phyloP scores from a whole-genome alignment of 164 flowering plant genomes.

The Chloranthus sessilifolius region DNA sequence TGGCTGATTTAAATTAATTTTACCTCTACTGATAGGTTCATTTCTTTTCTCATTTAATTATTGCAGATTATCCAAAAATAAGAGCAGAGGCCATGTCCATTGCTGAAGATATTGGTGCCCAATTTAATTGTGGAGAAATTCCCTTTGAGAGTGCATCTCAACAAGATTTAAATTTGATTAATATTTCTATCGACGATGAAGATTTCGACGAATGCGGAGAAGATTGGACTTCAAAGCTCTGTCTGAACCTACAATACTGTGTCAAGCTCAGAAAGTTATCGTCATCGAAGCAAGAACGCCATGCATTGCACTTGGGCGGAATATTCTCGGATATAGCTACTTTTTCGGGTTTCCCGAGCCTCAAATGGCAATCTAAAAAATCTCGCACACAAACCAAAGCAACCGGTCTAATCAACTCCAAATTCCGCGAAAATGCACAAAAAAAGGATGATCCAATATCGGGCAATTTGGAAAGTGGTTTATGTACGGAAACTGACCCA shows the following conservation, averaged over 20 bases:
- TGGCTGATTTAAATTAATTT: neutral
- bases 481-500: conserved; percentile 20
- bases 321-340: conserved; percentile 35
- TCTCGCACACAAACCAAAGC: conserved; percentile 48
- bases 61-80: conserved; percentile 78
- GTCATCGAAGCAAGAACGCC: conserved; percentile 45
- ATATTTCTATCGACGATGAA: conserved; percentile 69
- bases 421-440: conserved; percentile 20
- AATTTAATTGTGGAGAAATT: conserved; percentile 45
- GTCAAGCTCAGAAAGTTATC: conserved; percentile 53
- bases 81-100: conserved; percentile 53
- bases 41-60: conserved; percentile 7
- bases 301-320: conserved; percentile 47
- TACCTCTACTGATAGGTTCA: conserved; percentile 8
- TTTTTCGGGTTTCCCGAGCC: conserved; percentile 22
- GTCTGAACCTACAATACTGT: conserved; percentile 58
- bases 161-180: conserved; percentile 68
- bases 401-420: conserved; percentile 14
- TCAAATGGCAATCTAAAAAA: conserved; percentile 66
- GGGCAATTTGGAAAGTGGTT: conserved; percentile 16
- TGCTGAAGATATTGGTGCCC: conserved; percentile 59
- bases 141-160: conserved; percentile 52
- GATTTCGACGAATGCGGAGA: conserved; percentile 42
- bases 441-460: conserved; percentile 17
- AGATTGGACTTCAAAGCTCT: conserved; percentile 86